Evolutionary conservation across 345 rosid species (phyloP).

Genomic region (Melaleuca quinquenervia): DNA sequence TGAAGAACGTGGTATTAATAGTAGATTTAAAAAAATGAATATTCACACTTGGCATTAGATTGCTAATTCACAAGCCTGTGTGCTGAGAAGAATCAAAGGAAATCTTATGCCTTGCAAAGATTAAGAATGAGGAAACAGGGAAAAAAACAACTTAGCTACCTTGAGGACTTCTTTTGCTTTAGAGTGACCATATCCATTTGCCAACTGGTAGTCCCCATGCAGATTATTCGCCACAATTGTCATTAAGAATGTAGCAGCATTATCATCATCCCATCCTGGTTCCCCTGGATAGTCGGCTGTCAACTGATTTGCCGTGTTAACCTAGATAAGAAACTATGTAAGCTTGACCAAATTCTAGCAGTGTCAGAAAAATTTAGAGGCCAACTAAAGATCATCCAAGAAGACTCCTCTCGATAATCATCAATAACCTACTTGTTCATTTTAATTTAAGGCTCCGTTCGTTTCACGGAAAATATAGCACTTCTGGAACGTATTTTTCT

Average conservation of each 20-base stretch:
- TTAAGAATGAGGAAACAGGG: not conserved
- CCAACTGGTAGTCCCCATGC: conserved; percentile 72
- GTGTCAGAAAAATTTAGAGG: not conserved
- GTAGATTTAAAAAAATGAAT: not conserved
- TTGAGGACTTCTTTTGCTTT: conserved; percentile 54
- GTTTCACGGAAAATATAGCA: no score
- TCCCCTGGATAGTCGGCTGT: conserved; percentile 52
- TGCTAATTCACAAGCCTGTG: not conserved
- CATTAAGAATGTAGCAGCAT: conserved; percentile 61
- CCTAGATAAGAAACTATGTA: conserved; percentile 29
- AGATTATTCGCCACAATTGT: conserved; percentile 41
- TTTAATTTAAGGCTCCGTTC: no score
- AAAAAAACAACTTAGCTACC: conserved; percentile 12
- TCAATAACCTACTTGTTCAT: not conserved
- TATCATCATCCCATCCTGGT: conserved; percentile 65
- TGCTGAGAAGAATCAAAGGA: not conserved
- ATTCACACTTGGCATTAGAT: not conserved
- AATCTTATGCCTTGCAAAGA: not conserved
- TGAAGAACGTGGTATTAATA: not conserved
- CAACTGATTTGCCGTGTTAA: conserved; percentile 35
- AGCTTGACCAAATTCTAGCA: not conserved
- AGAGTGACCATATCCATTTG: conserved; percentile 48
- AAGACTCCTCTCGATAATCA: not conserved
- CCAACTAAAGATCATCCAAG: not conserved
- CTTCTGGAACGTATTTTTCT: no score